Evolutionary conservation across 202 grass and related monocot species (phyloP).

Genomic region (Dendrocalamus latiflorus): DNA sequence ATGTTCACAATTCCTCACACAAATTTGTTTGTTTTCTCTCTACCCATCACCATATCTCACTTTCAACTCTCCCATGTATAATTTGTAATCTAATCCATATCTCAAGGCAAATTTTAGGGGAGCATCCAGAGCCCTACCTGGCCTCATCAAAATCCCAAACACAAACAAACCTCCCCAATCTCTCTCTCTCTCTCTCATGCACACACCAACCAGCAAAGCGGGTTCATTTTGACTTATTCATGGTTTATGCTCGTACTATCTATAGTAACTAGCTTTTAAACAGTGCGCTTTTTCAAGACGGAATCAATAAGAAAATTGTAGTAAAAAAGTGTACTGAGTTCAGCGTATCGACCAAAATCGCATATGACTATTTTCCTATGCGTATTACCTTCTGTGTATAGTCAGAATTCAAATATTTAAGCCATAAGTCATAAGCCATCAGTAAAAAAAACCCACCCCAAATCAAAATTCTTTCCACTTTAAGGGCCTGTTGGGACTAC

Average conservation of each 20-base stretch:
- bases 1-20: neutral
- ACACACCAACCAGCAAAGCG: neutral
- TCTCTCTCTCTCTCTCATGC: neutral
- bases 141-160: slow-evolving; percentile 18
- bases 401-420: too few relatives aligned
- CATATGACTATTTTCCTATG: too few relatives aligned
- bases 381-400: too few relatives aligned
- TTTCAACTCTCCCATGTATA: neutral
- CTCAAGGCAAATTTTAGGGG: neutral
- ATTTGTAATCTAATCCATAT: slow-evolving; percentile 1
- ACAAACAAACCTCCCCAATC: neutral
- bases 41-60: neutral
- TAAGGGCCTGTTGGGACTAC: too few relatives aligned
- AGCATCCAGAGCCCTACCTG: slow-evolving; percentile 11
- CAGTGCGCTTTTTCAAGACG: fast-evolving
- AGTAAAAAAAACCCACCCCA: too few relatives aligned
- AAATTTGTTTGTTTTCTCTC: neutral
- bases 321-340: too few relatives aligned
- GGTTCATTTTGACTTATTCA: too few relatives aligned
- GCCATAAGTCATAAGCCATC: too few relatives aligned
- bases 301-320: too few relatives aligned
- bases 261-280: too few relatives aligned
- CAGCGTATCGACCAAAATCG: too few relatives aligned
- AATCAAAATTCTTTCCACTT: neutral
- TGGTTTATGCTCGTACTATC: too few relatives aligned